A percentile compares a stretch with the other conserved stretches of the same genome.
These are phyloP conservation scores for Rhynchospora tenuis DNA, from an alignment of 176 grass and related monocot species.

Conservation along the genomic window DNA sequence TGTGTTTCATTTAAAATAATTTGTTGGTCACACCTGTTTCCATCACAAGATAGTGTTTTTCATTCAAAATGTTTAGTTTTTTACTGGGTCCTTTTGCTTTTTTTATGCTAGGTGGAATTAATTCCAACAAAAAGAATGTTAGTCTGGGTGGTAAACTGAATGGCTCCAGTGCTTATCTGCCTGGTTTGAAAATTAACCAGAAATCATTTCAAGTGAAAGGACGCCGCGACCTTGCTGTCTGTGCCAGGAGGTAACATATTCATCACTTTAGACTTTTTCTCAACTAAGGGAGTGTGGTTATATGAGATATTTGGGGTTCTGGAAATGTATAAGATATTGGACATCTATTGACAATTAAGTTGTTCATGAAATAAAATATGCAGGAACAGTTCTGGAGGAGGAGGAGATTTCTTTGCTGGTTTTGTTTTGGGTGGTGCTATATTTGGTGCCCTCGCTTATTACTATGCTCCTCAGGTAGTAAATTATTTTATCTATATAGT, in stretches of 20 bases:
- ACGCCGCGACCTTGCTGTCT: conserved; percentile 15
- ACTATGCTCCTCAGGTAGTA: conserved; percentile 44
- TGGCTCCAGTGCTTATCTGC: conserved; percentile 6
- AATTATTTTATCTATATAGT: neutral
- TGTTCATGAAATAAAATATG: conserved; percentile 9
- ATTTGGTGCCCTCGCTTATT: conserved; percentile 38
- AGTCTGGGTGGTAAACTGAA: conserved; percentile 15
- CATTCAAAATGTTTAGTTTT: neutral
- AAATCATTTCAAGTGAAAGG: conserved; percentile 17
- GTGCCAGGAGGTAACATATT: conserved; percentile 30
- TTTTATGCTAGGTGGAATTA: conserved; percentile 20
- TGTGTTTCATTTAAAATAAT: neutral
- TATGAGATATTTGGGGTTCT: neutral
- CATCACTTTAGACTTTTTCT: neutral
- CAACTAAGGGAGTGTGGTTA: neutral
- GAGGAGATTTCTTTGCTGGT: conserved; percentile 46
- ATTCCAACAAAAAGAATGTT: conserved; percentile 13
- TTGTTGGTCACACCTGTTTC: neutral
- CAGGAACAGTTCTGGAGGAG: conserved; percentile 36
- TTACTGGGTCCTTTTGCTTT: neutral
- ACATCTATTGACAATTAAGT: neutral
- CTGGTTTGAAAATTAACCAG: conserved; percentile 12
- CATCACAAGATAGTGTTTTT: neutral
- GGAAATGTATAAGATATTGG: neutral
- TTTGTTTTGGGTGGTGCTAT: conserved; percentile 47